Evolutionary conservation across 257 asterid species (phyloP), one percentile per base, ranked within the genome.

Genomic region (Salvia rosmarinus): DNA sequence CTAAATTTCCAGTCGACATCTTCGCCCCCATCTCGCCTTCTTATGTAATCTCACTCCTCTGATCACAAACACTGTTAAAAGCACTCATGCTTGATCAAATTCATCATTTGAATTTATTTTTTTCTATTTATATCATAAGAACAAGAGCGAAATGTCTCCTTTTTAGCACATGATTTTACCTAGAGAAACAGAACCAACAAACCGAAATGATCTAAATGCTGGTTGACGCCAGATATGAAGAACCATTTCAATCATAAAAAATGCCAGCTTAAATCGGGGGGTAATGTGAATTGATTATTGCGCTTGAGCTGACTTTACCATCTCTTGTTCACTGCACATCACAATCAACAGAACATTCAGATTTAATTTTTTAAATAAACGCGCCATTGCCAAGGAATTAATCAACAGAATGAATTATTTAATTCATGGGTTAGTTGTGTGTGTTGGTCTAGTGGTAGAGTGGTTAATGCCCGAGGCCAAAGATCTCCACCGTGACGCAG

Each of bases 11-110:
- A 25, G 19, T 73, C 46, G 63, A 47, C 70, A 42, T 75, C 56
- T 78, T 85, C 55, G 50, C 81, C 54, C 84, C 89, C 87, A 85
- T 84, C 39, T 64, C 16, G 12, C 11, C 76, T 43, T 25, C 61
- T 55, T n/a, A 19, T 4, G 1, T 37, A 5, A 4, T 32, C 4
- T 32, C 5, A 39, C 7, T 9, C 7, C 9, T n/a, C 23, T 16
- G 32, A 32, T 32, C 60, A 32, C 64, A 64, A 20, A 60, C 39
- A 49, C 56, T 43, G 7, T 17, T 37, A 66, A 20, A 62, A 47
- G 3, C 52, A 13, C 16, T 23, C 3, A 49, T n/a, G 10, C 10
- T 1, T 2, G 55, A 16, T 49, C 23, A 49, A 49, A 1, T 6
- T 49, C 55, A 49, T 9, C 3, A 6, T 16, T 49, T 47, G 3